phyloP scores from a whole-genome alignment of 176 grass and related monocot species.

The Dactylis glomerata region DNA sequence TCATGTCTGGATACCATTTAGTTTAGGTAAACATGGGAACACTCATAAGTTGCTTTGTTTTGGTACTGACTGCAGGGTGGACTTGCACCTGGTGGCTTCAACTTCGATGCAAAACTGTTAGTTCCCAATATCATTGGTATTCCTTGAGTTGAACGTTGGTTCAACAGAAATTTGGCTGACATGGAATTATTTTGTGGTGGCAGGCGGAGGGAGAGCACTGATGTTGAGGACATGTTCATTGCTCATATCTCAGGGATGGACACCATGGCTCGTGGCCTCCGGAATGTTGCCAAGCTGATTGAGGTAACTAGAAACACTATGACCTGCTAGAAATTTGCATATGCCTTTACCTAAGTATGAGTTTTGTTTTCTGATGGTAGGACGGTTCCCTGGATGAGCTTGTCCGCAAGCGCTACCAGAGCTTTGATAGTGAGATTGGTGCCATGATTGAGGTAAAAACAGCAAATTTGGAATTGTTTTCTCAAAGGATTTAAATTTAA shows the following conservation, averaged over 20 bases:
- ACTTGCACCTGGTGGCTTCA: constrained; percentile 95
- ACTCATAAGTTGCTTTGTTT: constrained; percentile 20
- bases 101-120: constrained; percentile 96
- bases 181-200: not conserved
- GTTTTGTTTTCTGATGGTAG: constrained; percentile 25
- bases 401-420: constrained; percentile 90
- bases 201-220: constrained; percentile 97
- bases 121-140: constrained; percentile 16
- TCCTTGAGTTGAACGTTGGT: not conserved
- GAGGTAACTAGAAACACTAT: constrained; percentile 56
- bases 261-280: constrained; percentile 82
- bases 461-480: not conserved
- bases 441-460: constrained; percentile 68
- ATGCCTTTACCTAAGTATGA: not conserved
- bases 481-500: not conserved
- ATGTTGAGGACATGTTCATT: constrained; percentile 93
- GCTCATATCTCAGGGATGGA: constrained; percentile 99
- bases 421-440: constrained; percentile 79
- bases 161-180: constrained; percentile 11
- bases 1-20: not conserved
- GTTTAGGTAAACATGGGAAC: not conserved
- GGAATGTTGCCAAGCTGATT: constrained; percentile 72
- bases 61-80: constrained; percentile 56
- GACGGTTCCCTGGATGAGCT: constrained; percentile 88
- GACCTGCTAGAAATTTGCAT: not conserved